Percentiles rank a stretch among this genome's conserved stretches.
phyloP scores from a whole-genome alignment of 2,329 filamentous ascomycete species.

The Sphaceloma murrayae region DNA sequence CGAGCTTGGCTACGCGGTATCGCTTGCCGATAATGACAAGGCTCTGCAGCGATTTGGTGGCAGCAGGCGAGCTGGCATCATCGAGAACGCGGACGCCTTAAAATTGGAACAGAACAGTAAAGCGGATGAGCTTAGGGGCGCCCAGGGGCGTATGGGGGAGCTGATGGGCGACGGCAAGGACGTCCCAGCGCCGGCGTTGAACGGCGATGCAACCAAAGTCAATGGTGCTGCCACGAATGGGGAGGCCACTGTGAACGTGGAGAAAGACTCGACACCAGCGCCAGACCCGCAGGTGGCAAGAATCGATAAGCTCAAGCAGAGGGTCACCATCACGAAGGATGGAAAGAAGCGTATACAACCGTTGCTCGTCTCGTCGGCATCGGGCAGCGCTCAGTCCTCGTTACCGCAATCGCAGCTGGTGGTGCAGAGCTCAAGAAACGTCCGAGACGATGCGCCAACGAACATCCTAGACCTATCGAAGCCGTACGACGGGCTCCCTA shows the following conservation, averaged over 20 bases:
- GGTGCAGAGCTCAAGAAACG: slow-evolving; percentile 18
- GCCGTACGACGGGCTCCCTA: slow-evolving; percentile 85
- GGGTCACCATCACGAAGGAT: slow-evolving; percentile 91
- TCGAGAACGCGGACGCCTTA: slow-evolving; percentile 84
- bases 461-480: slow-evolving; percentile 83
- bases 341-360: slow-evolving; percentile 94
- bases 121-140: slow-evolving; percentile 76
- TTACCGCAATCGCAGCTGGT: slow-evolving; percentile 77
- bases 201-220: slow-evolving; percentile 27
- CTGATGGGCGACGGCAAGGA: slow-evolving; percentile 77
- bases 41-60: slow-evolving; percentile 87
- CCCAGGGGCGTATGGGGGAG: slow-evolving; percentile 95
- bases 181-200: slow-evolving; percentile 38
- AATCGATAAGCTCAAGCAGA: slow-evolving; percentile 67
- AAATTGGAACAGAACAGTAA: slow-evolving; percentile 86
- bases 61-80: slow-evolving; percentile 78
- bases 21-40: slow-evolving; percentile 81
- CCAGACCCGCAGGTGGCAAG: slow-evolving; percentile 49
- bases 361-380: slow-evolving; percentile 74
- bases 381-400: slow-evolving; percentile 76
- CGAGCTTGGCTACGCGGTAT: slow-evolving; percentile 82
- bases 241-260: slow-evolving; percentile 21
- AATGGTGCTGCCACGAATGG: slow-evolving; percentile 33
- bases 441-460: slow-evolving; percentile 60
- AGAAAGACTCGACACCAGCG: slow-evolving; percentile 40